Evolutionary conservation across 441 rosid genomes (phyloP).

Genomic region (Syzygium syzygioides): DNA sequence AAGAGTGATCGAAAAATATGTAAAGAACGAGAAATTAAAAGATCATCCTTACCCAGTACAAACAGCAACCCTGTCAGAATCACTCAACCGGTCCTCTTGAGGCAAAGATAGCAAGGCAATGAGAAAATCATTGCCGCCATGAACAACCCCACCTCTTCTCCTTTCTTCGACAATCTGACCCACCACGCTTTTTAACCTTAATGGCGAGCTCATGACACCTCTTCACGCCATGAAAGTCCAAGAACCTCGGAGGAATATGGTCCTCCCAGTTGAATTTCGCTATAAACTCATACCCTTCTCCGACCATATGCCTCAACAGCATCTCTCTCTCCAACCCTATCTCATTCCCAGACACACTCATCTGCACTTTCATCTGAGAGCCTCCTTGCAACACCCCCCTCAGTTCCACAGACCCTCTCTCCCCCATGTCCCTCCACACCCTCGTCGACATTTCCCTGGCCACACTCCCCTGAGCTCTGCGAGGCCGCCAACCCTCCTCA

Average conservation of each 20-base stretch:
- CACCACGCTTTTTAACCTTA: slow-evolving; percentile 28
- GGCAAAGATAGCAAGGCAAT: slow-evolving; percentile 49
- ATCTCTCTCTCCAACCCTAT: neutral
- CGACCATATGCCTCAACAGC: slow-evolving; percentile 33
- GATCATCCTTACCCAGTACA: slow-evolving; percentile 41
- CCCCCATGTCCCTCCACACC: slow-evolving; percentile 21
- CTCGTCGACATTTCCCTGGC: slow-evolving; percentile 27
- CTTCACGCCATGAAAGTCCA: slow-evolving; percentile 56
- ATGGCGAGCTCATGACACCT: slow-evolving; percentile 37
- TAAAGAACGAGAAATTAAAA: neutral
- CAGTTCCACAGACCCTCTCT: slow-evolving; percentile 21
- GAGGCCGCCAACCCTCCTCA: slow-evolving; percentile 27
- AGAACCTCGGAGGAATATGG: slow-evolving; percentile 33
- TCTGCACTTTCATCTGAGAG: slow-evolving; percentile 38
- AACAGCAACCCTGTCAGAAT: slow-evolving; percentile 45
- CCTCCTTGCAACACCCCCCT: slow-evolving; percentile 37
- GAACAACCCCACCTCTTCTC: neutral
- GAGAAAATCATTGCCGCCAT: slow-evolving; percentile 37
- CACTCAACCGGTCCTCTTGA: slow-evolving; percentile 40
- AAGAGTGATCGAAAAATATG: neutral
- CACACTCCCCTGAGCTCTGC: slow-evolving; percentile 30
- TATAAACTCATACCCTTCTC: slow-evolving; percentile 54
- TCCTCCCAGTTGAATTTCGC: slow-evolving; percentile 48
- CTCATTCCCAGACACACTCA: slow-evolving; percentile 42
- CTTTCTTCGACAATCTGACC: slow-evolving; percentile 37